Conservation (phyloP, 2,329 filamentous ascomycete species). For the Madurella mycetomatis region DNA sequence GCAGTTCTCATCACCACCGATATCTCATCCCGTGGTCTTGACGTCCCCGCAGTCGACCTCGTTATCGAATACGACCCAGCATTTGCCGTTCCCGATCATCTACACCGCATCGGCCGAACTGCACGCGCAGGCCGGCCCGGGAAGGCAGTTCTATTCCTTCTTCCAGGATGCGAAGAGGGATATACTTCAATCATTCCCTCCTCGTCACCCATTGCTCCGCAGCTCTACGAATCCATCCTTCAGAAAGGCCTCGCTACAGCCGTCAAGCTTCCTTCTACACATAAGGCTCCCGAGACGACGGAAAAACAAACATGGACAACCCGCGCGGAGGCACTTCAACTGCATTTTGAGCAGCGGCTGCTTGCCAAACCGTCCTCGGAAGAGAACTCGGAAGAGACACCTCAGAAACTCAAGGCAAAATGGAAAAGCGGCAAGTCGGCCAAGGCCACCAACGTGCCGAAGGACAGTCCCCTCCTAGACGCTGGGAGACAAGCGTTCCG, state of each 20-base stretch:
- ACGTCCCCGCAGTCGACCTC: slow-evolving; percentile 90
- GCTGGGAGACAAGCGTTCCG: slow-evolving; percentile 82
- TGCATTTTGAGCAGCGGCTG: slow-evolving; percentile 57
- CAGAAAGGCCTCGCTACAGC: slow-evolving; percentile 61
- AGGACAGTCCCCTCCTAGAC: slow-evolving; percentile 64
- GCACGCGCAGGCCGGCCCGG: slow-evolving; percentile 87
- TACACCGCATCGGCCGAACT: slow-evolving; percentile 91
- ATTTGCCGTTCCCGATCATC: slow-evolving; percentile 87
- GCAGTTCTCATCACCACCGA: slow-evolving; percentile 90
- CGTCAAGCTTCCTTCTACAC: slow-evolving; percentile 54
- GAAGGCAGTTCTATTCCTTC: slow-evolving; percentile 81
- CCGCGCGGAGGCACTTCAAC: slow-evolving; percentile 52
- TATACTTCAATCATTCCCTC: slow-evolving; percentile 71
- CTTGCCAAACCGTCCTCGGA: slow-evolving; percentile 31
- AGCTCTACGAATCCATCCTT: slow-evolving; percentile 51
- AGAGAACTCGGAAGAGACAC: slow-evolving; percentile 11
- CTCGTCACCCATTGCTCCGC: slow-evolving; percentile 44
- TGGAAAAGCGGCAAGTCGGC: slow-evolving; percentile 16
- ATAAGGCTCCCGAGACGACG: slow-evolving; percentile 54
- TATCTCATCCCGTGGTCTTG: slow-evolving; percentile 89
- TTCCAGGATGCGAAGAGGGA: slow-evolving; percentile 86
- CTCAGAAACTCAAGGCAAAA: slow-evolving; percentile 17
- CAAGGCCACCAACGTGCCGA: slow-evolving; percentile 14
- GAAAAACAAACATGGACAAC: slow-evolving; percentile 41
- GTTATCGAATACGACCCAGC: slow-evolving; percentile 96